A percentile compares a stretch with the other conserved stretches of the same genome.
Conservation (phyloP, 768 basidiomycete species). For the Rhizopogon roseolus region DNA sequence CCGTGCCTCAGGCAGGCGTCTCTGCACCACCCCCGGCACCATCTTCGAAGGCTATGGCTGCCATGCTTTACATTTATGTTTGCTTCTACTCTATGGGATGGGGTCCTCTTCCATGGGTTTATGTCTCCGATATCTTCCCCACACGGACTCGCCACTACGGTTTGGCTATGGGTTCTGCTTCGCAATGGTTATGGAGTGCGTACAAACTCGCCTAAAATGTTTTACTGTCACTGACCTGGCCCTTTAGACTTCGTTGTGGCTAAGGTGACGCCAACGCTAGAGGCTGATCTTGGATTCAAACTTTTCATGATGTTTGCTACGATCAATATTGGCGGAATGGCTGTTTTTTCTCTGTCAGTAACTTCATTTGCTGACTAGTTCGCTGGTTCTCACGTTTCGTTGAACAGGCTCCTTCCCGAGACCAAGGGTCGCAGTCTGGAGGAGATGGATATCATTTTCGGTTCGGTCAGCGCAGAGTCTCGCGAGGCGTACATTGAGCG, state of each 20-base stretch:
- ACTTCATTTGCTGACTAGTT: neutral
- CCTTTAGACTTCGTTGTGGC: constrained; percentile 62
- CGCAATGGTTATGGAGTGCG: constrained; percentile 82
- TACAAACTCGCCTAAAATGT: constrained; percentile 3
- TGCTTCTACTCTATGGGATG: constrained; percentile 88
- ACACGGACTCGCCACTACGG: constrained; percentile 82
- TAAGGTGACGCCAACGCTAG: constrained; percentile 65
- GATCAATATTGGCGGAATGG: constrained; percentile 71
- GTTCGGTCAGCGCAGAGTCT: constrained; percentile 48
- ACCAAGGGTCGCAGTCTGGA: constrained; percentile 54
- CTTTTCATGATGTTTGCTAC: constrained; percentile 75
- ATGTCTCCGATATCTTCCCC: constrained; percentile 82
- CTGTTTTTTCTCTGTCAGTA: constrained; percentile 56
- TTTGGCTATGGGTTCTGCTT: constrained; percentile 64
- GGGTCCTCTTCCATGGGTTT: constrained; percentile 68
- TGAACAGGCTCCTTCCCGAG: constrained; percentile 49
- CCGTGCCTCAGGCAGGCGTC: constrained; percentile 34
- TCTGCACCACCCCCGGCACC: constrained; percentile 40
- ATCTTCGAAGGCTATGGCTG: constrained; percentile 75
- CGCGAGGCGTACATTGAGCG: constrained; percentile 49
- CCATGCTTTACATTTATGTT: constrained; percentile 82
- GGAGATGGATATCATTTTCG: constrained; percentile 57
- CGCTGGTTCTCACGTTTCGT: neutral
- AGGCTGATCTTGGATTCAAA: constrained; percentile 61
- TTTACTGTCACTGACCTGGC: neutral